Evolutionary conservation across 1,284 basidiomycete genomes (phyloP), one percentile per base, ranked within the genome.

Genomic region (Leucocoprinus gongylophorus): DNA sequence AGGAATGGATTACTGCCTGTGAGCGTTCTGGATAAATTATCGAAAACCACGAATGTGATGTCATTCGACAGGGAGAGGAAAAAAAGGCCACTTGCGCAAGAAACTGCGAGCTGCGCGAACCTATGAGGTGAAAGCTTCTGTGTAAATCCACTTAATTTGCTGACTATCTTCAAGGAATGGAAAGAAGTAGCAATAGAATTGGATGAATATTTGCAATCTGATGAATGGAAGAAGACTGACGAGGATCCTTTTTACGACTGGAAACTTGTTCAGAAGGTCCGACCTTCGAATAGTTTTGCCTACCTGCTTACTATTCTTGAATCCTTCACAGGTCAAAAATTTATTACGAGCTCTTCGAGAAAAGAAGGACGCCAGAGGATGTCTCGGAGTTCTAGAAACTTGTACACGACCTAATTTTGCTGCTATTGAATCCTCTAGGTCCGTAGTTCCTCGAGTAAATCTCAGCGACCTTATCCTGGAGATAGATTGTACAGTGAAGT

Each of bases 371-470:
- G 85, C 81, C 2, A 80, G 89, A 55, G 91, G 89, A 0, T 78
- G 97, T 45, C 79, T 95, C 51, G 92, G 91, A 12, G 91, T 98
- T 0, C 72, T 99, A 32, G 92, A 97, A 61, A 89, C 94, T 1
- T 98, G 93, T 62, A 78, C 98, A 41, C 79, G 94, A 51, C 83
- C 85, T 48, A 98, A 98, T 68, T 99, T 98, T 74, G 97, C 91
- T 8, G 97, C 93, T 0, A 85, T 92, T 0, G 95, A 98, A 69
- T 93, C 90, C 46, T 72, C 88, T 17, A 79, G 86, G 85, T 55
- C 12, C 23, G 41, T 26, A 26, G 26, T 15, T 23, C 6, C 21
- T 15, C 18, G 18, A 13, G 41, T 33, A 5, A 6, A 23, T 35
- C 1, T 17, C 4, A 17, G 5, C 23, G 13, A 20, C 9, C 28